Evolutionary conservation across 306 rosid genomes (phyloP), one percentile per base, ranked within the genome.

Genomic region (Fagus crenata): DNA sequence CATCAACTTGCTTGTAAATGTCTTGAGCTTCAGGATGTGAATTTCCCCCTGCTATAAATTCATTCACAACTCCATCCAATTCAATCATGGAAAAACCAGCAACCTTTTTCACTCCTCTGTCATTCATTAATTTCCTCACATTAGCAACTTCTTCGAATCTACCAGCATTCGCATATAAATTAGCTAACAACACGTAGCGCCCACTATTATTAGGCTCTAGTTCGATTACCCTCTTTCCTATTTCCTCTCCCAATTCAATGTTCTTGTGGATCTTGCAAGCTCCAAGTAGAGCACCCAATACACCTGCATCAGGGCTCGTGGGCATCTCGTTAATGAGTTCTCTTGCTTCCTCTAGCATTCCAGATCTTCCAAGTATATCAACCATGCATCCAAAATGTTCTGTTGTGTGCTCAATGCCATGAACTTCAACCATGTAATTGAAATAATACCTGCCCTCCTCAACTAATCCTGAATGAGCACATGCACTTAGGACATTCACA

Each of bases 361-460:
- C 93, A 12, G 84, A 89, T 70, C 94, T 78, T 11, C 90, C 92
- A 53, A 88, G 80, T 73, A 91, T 72, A 85, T 89, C 94, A 72
- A 88, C 90, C 88, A 85, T 69, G 83, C 93, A 89, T 14, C 92
- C 92, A 49, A 75, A 89, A 75, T 91, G 91, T 84, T 91, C 89
- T 13, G 22, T 74, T 67, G 35, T n/a, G 3, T 92, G 89, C 75
- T 86, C 77, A 64, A 89, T 83, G 2, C 85, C 81, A 1, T 83
- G 77, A 3, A 71, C 78, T 51, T 81, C 81, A 8, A 22, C 14
- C 73, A 86, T 83, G 46, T n/a, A 15, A 3, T 5, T 77, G 69
- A 86, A 86, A 75, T 80, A 77, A 36, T 28, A 51, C 2, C 49
- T 79, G 17, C 89, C 89, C 74, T 75, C 55, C 18, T 68, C 69